Evolutionary conservation across 202 grass and related monocot genomes (phyloP).

Genomic region (Schoenoplectus tabernaemontani): DNA sequence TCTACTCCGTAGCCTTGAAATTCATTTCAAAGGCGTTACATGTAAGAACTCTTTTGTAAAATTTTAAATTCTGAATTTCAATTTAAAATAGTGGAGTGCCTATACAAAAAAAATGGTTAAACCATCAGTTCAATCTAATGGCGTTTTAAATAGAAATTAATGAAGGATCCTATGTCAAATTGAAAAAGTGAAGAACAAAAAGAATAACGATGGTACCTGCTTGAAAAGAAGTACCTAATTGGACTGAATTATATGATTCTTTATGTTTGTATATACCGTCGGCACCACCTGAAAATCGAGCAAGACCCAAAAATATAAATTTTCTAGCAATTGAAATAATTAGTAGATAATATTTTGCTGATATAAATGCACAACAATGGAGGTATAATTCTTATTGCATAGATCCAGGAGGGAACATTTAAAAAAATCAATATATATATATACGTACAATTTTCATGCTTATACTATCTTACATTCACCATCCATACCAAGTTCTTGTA

Average conservation of each 20-base stretch:
- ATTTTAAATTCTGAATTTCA: too few relatives aligned
- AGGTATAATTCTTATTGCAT: neutral
- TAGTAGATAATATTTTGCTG: neutral
- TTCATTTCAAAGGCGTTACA: too few relatives aligned
- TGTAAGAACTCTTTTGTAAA: too few relatives aligned
- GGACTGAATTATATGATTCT: conserved; percentile 68
- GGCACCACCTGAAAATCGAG: conserved; percentile 64
- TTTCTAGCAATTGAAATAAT: neutral
- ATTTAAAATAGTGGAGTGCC: too few relatives aligned
- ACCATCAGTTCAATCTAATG: too few relatives aligned
- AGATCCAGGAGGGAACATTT: neutral
- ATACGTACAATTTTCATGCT: neutral
- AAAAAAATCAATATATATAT: neutral
- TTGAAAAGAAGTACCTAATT: conserved; percentile 58
- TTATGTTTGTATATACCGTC: conserved; percentile 81
- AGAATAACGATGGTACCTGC: neutral
- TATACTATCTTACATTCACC: neutral
- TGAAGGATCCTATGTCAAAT: neutral
- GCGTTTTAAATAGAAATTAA: too few relatives aligned
- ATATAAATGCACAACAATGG: neutral
- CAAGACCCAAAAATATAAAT: neutral
- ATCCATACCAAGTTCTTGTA: conserved; percentile 12
- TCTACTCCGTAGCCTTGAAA: too few relatives aligned
- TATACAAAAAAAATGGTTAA: too few relatives aligned
- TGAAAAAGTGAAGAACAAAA: neutral